Percentiles rank a stretch among this genome's conserved stretches.
Evolutionary conservation across 129 eudicot species (phyloP).

Genomic region (Oenanthe sinensis): DNA sequence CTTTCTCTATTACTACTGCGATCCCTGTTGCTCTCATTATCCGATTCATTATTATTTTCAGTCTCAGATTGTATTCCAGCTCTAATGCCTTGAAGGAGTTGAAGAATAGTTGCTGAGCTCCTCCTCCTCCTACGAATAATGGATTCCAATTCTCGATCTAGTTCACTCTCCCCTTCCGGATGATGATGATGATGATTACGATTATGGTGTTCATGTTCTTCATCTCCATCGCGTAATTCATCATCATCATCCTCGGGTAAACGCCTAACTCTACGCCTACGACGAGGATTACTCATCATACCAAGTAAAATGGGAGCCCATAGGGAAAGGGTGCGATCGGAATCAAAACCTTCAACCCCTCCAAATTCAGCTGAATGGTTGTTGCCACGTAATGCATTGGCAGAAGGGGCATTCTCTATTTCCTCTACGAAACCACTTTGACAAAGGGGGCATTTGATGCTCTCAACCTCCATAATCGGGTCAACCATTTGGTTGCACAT

Average conservation of each 20-base stretch:
- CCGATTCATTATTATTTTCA: constrained; percentile 13
- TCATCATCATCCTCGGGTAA: constrained; percentile 29
- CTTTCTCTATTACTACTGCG: constrained; percentile 18
- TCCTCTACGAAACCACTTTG: constrained; percentile 67
- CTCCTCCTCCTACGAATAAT: constrained; percentile 39
- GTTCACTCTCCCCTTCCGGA: constrained; percentile 35
- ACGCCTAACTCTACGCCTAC: constrained; percentile 34
- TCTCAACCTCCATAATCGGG: constrained; percentile 41
- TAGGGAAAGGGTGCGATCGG: constrained; percentile 54
- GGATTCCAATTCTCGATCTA: constrained; percentile 44
- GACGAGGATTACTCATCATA: constrained; percentile 54
- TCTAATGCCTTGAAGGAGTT: constrained; percentile 48
- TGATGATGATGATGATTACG: constrained; percentile 19
- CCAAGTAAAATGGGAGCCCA: constrained; percentile 82
- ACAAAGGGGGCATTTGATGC: constrained; percentile 60
- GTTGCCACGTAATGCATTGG: constrained; percentile 10
- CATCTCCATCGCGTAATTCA: constrained; percentile 9
- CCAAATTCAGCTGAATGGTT: constrained; percentile 15
- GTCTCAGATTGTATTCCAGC: constrained; percentile 37
- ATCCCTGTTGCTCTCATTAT: constrained; percentile 10
- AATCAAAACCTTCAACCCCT: constrained; percentile 25
- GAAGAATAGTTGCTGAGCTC: constrained; percentile 57
- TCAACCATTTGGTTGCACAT: constrained; percentile 42
- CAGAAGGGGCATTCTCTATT: constrained; percentile 30
- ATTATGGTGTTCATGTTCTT: background rate